Evolutionary conservation across 495 filamentous ascomycete species (phyloP).

Genomic region (Aspergillus ostianus): DNA sequence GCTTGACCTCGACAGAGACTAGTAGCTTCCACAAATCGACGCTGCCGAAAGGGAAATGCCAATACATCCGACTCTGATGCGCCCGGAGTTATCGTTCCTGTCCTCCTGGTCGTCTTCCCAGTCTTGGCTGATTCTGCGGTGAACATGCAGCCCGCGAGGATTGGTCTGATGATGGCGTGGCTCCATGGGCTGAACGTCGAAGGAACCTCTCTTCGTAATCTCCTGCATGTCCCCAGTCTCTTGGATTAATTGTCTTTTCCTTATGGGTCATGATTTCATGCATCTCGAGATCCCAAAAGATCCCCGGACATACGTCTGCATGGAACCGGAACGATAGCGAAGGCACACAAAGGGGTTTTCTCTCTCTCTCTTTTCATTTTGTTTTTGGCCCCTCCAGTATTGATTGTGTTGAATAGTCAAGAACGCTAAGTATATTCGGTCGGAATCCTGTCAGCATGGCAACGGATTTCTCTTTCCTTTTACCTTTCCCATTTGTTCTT

Average conservation of each 20-base stretch:
- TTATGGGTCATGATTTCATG: conserved; percentile 9
- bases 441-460: background rate
- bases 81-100: conserved; percentile 14
- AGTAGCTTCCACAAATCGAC: conserved; percentile 20
- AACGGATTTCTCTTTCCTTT: background rate
- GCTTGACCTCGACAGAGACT: conserved; percentile 23
- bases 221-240: conserved; percentile 4
- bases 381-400: background rate
- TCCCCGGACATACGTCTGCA: conserved; percentile 15
- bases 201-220: conserved; percentile 9
- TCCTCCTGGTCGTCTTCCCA: conserved; percentile 8
- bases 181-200: conserved; percentile 30
- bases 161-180: conserved; percentile 41
- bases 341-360: conserved; percentile 10
- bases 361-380: background rate
- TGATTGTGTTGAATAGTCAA: background rate
- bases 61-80: conserved; percentile 4
- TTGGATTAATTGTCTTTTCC: background rate
- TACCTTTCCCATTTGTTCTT: background rate
- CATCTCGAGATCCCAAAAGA: conserved; percentile 10
- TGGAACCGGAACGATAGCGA: conserved; percentile 11
- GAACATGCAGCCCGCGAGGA: conserved; percentile 25
- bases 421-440: background rate
- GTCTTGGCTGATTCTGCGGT: conserved; percentile 25
- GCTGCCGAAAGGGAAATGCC: conserved; percentile 6